These are phyloP conservation scores for Cynanchum wilfordii DNA, from an alignment of 257 asterid species.

Conservation along the genomic window DNA sequence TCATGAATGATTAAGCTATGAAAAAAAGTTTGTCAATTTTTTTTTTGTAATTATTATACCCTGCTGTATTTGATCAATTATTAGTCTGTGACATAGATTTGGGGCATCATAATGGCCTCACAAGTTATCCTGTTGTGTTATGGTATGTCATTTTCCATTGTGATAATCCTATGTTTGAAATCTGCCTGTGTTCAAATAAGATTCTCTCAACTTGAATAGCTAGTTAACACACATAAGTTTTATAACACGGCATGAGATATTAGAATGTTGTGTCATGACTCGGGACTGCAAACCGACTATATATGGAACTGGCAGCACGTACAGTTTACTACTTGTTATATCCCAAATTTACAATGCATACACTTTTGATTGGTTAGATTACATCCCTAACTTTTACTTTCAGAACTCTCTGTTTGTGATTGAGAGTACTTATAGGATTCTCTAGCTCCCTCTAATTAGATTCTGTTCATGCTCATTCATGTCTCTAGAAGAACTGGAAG, in stretches of 20 bases:
- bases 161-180: background rate
- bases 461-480: background rate
- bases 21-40: background rate
- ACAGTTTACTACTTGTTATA: too few relatives aligned
- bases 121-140: background rate
- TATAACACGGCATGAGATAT: background rate
- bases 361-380: background rate
- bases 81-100: background rate
- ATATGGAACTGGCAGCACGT: too few relatives aligned
- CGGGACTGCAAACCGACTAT: too few relatives aligned
- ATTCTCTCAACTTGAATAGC: background rate
- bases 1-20: background rate
- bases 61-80: constrained; percentile 5
- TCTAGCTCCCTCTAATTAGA: background rate
- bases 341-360: too few relatives aligned
- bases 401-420: background rate
- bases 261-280: too few relatives aligned
- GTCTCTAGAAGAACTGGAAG: background rate
- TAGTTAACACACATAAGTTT: background rate
- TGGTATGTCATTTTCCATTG: background rate
- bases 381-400: background rate
- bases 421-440: background rate
- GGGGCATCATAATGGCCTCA: constrained; percentile 1
- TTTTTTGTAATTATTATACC: background rate
- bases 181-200: background rate